These are phyloP conservation scores for Isatis lusitanica DNA, from an alignment of 441 rosid species.

Conservation along the genomic window DNA sequence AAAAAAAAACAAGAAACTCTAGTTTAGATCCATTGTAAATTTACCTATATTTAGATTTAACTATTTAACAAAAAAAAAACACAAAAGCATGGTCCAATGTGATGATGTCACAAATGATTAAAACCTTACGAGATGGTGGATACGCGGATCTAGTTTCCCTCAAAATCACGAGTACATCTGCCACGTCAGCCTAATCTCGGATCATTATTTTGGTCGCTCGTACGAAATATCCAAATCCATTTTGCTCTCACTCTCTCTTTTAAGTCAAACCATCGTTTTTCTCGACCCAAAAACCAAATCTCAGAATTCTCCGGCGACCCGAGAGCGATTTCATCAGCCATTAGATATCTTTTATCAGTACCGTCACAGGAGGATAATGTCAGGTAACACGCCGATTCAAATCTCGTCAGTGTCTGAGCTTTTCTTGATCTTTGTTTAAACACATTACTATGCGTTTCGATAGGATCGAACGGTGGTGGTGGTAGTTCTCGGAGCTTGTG, in stretches of 20 bases:
- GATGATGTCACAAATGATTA: constrained; percentile 1
- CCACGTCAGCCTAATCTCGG: background rate
- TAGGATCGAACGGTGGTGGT: constrained; percentile 25
- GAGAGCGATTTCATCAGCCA: background rate
- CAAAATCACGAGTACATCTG: background rate
- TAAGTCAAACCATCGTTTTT: background rate
- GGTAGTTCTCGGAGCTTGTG: constrained; percentile 49
- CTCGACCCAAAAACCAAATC: no score
- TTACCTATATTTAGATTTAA: no score
- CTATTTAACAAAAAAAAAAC: no score
- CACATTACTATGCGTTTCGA: background rate
- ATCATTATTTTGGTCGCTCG: background rate
- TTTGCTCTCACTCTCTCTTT: background rate
- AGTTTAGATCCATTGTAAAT: no score
- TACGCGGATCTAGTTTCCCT: background rate
- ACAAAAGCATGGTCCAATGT: background rate
- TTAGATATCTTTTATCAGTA: background rate
- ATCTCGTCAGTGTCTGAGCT: background rate
- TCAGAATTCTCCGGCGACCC: background rate
- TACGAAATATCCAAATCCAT: background rate
- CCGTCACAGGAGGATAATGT: background rate
- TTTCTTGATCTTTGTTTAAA: background rate
- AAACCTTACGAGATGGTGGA: background rate
- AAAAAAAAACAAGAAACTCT: no score
- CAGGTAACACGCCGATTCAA: background rate